A percentile compares a stretch with the other conserved stretches of the same genome.
Conservation (phyloP, 768 basidiomycete species). For the Plicaturopsis crispa region DNA sequence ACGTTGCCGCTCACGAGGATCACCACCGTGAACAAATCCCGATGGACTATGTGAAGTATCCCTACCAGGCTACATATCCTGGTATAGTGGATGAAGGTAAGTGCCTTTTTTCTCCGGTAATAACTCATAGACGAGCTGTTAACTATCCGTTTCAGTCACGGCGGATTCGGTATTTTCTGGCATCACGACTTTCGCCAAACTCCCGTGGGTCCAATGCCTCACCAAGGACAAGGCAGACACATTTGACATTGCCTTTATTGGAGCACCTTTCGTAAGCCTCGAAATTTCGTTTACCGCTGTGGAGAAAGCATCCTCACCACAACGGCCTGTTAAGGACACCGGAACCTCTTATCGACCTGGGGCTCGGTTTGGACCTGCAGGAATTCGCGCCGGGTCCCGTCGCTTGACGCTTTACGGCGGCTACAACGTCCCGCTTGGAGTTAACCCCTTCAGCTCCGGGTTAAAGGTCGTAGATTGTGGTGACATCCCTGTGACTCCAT, state of each 20-base stretch:
- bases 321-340: slow-evolving; percentile 39
- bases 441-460: slow-evolving; percentile 66
- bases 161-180: slow-evolving; percentile 79
- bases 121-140: not conserved
- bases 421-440: slow-evolving; percentile 67
- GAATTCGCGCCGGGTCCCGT: slow-evolving; percentile 73
- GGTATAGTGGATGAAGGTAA: slow-evolving; percentile 50
- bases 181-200: slow-evolving; percentile 77
- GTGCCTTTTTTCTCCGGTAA: not conserved
- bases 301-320: too few relatives aligned
- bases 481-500: slow-evolving; percentile 72
- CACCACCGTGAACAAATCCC: slow-evolving; percentile 50
- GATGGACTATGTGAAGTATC: slow-evolving; percentile 59
- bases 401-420: slow-evolving; percentile 70
- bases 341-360: slow-evolving; percentile 76
- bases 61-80: slow-evolving; percentile 52
- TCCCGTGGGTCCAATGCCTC: slow-evolving; percentile 81
- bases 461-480: slow-evolving; percentile 71
- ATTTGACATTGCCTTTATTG: slow-evolving; percentile 81
- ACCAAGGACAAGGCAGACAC: slow-evolving; percentile 41
- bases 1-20: slow-evolving; percentile 28
- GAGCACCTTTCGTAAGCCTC: slow-evolving; percentile 61
- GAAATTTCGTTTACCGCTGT: slow-evolving; percentile 1
- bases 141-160: slow-evolving; percentile 38
- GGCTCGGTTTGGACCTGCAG: slow-evolving; percentile 80